These are phyloP conservation scores for Blastocystis sp. DNA, from an alignment of 352 stramenopile genomes.

Conservation along the genomic window DNA sequence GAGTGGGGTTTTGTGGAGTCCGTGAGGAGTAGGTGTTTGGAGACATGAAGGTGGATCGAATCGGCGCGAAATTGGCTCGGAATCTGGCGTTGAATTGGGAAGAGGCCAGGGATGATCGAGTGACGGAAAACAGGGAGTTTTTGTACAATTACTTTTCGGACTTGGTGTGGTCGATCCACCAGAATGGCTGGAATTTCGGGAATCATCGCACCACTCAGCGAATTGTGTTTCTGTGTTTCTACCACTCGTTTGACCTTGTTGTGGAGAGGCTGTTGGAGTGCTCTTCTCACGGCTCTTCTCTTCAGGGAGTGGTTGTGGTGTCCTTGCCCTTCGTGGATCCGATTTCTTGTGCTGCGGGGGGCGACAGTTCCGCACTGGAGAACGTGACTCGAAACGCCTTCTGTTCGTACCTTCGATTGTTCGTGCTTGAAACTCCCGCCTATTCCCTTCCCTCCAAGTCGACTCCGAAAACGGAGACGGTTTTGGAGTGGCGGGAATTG, in stretches of 20 bases:
- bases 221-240: conserved; percentile 36
- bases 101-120: background rate
- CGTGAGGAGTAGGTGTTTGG: conserved; percentile 9
- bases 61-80: background rate
- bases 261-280: background rate
- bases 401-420: background rate
- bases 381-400: background rate
- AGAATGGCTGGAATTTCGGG: background rate
- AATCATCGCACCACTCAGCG: background rate
- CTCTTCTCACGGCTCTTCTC: background rate
- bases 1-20: background rate
- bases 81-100: conserved; percentile 6
- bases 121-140: conserved; percentile 33
- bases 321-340: background rate
- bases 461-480: background rate
- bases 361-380: background rate
- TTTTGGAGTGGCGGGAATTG: background rate
- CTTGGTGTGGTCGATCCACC: conserved; percentile 23
- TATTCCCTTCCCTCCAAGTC: background rate
- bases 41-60: background rate
- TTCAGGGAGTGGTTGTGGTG: conserved; percentile 11
- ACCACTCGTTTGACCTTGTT: conserved; percentile 1
- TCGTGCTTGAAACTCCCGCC: background rate
- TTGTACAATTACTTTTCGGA: conserved; percentile 46
- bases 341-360: background rate